Conservation (phyloP, 179 eudicot genomes). For the Camellia oleifera region DNA sequence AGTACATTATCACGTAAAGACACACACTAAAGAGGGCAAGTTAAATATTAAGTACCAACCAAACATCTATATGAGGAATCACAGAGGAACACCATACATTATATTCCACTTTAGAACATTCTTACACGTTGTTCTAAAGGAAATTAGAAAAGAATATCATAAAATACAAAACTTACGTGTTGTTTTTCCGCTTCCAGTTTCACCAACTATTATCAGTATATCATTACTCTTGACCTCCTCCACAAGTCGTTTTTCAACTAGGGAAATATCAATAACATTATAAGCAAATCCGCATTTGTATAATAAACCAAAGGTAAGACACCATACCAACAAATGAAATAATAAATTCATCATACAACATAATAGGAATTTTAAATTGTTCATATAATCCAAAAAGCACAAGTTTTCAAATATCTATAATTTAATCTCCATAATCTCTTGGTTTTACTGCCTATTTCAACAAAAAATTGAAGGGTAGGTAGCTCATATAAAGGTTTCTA, state of each 20-base stretch:
- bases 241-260: slow-evolving; percentile 73
- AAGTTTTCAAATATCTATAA: background rate
- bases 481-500: background rate
- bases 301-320: background rate
- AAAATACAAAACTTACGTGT: slow-evolving; percentile 62
- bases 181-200: slow-evolving; percentile 99
- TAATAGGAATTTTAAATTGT: background rate
- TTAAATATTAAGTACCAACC: background rate
- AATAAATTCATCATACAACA: background rate
- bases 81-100: background rate
- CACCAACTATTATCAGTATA: slow-evolving; percentile 86
- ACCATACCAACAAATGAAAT: background rate
- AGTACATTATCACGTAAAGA: background rate
- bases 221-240: slow-evolving; percentile 66
- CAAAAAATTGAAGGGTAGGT: background rate
- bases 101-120: background rate
- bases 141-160: too few relatives aligned
- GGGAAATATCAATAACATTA: slow-evolving; percentile 13
- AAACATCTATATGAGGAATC: background rate
- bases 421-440: background rate
- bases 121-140: slow-evolving; percentile 30
- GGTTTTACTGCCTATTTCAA: background rate
- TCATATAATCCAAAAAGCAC: background rate
- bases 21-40: background rate
- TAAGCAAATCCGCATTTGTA: slow-evolving; percentile 1